A percentile compares a stretch with the other conserved stretches of the same genome.
Conservation (phyloP, 2,329 filamentous ascomycete species). For the Didymella segeticola region DNA sequence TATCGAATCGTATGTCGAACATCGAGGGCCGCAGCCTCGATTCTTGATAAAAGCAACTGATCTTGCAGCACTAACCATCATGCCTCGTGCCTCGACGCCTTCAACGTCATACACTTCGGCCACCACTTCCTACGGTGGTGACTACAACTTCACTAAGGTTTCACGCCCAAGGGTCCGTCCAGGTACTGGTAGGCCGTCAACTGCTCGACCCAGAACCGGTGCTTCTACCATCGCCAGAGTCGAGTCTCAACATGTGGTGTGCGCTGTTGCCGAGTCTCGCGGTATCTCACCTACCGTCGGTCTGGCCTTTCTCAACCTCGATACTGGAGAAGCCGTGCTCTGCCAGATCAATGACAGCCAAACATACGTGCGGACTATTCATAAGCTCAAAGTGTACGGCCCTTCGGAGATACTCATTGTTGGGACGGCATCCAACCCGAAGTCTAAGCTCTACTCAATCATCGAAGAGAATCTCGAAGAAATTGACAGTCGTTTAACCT, state of each 20-base stretch:
- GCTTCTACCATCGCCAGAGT: slow-evolving; percentile 64
- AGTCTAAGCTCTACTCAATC: slow-evolving; percentile 76
- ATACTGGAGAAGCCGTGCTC: slow-evolving; percentile 81
- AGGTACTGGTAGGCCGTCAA: slow-evolving; percentile 50
- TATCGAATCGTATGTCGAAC: background rate
- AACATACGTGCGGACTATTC: slow-evolving; percentile 85
- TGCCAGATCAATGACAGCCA: slow-evolving; percentile 94
- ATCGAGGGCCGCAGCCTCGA: background rate
- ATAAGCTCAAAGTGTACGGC: slow-evolving; percentile 82
- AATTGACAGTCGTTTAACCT: slow-evolving; percentile 62
- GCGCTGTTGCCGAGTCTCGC: slow-evolving; percentile 86
- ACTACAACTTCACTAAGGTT: slow-evolving; percentile 46
- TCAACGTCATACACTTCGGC: slow-evolving; percentile 42
- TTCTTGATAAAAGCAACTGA: slow-evolving; percentile 31
- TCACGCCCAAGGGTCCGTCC: slow-evolving; percentile 44
- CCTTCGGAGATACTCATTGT: slow-evolving; percentile 83
- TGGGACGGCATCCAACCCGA: slow-evolving; percentile 71
- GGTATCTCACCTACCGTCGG: slow-evolving; percentile 85
- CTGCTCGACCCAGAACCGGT: slow-evolving; percentile 60
- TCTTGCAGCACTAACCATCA: slow-evolving; percentile 29
- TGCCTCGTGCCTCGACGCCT: slow-evolving; percentile 33
- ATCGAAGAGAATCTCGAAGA: slow-evolving; percentile 74
- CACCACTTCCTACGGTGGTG: slow-evolving; percentile 43
- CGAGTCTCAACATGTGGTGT: slow-evolving; percentile 76
- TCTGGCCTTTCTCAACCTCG: slow-evolving; percentile 84